These are phyloP conservation scores for Fraxinus dipetala DNA, from an alignment of 305 asterid genomes.

Conservation along the genomic window DNA sequence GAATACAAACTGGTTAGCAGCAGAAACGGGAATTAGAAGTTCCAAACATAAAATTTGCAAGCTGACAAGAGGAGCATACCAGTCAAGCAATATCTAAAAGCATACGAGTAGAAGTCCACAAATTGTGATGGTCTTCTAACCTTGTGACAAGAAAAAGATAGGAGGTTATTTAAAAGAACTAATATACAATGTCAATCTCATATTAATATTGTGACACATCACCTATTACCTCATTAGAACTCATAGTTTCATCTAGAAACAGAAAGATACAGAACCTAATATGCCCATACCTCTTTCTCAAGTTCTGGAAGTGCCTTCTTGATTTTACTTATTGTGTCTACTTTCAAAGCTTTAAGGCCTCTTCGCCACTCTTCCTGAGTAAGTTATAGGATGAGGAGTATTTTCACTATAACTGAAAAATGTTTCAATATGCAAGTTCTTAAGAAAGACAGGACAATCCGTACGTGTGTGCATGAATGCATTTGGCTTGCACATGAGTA, in stretches of 20 bases:
- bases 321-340: constrained; percentile 50
- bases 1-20: constrained; percentile 23
- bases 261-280: neutral
- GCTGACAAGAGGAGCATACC: constrained; percentile 37
- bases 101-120: constrained; percentile 58
- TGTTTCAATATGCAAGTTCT: neutral
- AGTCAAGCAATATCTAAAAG: constrained; percentile 73
- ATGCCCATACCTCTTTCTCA: constrained; percentile 64
- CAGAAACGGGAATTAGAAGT: neutral
- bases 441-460: neutral
- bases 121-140: constrained; percentile 60
- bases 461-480: neutral
- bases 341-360: constrained; percentile 67
- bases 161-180: constrained; percentile 10
- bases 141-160: constrained; percentile 39
- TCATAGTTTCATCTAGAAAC: constrained; percentile 5
- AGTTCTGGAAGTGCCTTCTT: constrained; percentile 62
- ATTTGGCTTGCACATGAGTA: neutral
- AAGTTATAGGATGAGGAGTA: constrained; percentile 16
- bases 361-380: constrained; percentile 82
- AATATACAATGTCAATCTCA: constrained; percentile 1
- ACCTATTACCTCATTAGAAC: constrained; percentile 2
- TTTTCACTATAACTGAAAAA: neutral
- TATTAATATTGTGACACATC: neutral
- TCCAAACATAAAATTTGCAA: constrained; percentile 7